A percentile compares a stretch with the other conserved stretches of the same genome.
Conservation (phyloP, 768 basidiomycete species). For the Trametes gibbosa region DNA sequence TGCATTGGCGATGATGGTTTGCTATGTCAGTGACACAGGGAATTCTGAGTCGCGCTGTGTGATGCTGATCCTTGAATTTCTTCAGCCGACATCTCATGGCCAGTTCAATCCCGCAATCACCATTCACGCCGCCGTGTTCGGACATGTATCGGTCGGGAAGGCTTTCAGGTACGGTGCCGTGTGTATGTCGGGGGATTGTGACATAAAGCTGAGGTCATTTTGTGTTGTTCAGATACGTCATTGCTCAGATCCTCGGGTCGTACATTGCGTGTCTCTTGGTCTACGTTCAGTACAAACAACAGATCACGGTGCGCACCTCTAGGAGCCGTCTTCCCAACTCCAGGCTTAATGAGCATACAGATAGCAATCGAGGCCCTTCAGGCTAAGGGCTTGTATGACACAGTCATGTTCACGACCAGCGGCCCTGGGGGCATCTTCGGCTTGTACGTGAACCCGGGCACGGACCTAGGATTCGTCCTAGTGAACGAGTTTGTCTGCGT, state of each 20-base stretch:
- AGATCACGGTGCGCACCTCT: slow-evolving; percentile 39
- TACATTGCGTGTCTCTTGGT: slow-evolving; percentile 59
- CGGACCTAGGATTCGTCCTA: slow-evolving; percentile 45
- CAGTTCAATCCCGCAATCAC: slow-evolving; percentile 57
- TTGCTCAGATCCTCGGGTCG: slow-evolving; percentile 63
- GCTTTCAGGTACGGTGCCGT: slow-evolving; percentile 44
- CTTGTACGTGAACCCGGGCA: slow-evolving; percentile 44
- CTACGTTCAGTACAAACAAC: slow-evolving; percentile 60
- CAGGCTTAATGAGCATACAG: slow-evolving; percentile 29
- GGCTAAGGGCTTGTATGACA: slow-evolving; percentile 25
- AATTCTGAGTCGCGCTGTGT: background rate
- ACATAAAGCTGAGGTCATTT: background rate
- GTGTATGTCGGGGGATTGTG: background rate
- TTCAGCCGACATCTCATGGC: slow-evolving; percentile 33
- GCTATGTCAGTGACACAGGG: slow-evolving; percentile 14
- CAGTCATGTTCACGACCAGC: slow-evolving; percentile 29
- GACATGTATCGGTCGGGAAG: slow-evolving; percentile 50
- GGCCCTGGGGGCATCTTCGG: slow-evolving; percentile 48
- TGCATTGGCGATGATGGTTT: slow-evolving; percentile 33
- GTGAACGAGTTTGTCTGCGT: slow-evolving; percentile 59
- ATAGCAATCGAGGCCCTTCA: slow-evolving; percentile 22
- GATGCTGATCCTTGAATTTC: background rate
- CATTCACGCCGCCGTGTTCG: slow-evolving; percentile 50
- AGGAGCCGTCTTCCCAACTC: slow-evolving; percentile 3
- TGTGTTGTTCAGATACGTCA: slow-evolving; percentile 51